phyloP scores from a whole-genome alignment of 805 yeast species.

The Scheffersomyces ergatensis region DNA sequence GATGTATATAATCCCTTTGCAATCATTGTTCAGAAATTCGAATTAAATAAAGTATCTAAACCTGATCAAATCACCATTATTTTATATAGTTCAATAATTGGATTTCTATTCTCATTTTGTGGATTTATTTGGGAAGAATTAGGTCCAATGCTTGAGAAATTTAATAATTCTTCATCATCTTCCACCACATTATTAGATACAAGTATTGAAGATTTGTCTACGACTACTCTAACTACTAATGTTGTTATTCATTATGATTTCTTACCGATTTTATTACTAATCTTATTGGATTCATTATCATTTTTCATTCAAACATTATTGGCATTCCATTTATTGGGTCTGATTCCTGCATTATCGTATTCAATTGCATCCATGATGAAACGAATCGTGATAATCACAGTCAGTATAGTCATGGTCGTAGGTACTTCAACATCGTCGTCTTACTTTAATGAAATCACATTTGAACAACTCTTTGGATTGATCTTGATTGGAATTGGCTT shows the following conservation, averaged over 20 bases:
- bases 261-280: conserved; percentile 44
- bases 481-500: conserved; percentile 52
- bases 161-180: conserved; percentile 8
- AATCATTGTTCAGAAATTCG: conserved; percentile 9
- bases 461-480: conserved; percentile 49
- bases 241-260: conserved; percentile 8
- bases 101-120: conserved; percentile 68
- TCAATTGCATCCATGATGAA: conserved; percentile 86
- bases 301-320: conserved; percentile 80
- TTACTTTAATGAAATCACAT: conserved; percentile 33
- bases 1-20: conserved; percentile 19
- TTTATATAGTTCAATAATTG: conserved; percentile 73
- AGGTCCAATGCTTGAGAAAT: conserved; percentile 22
- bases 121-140: conserved; percentile 70
- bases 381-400: conserved; percentile 78
- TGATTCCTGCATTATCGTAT: conserved; percentile 80
- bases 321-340: conserved; percentile 77
- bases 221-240: conserved; percentile 3
- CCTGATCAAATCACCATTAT: conserved; percentile 82
- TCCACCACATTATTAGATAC: conserved; percentile 5
- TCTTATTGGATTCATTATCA: conserved; percentile 66
- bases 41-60: conserved; percentile 29
- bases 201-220: neutral
- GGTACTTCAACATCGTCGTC: conserved; percentile 25
- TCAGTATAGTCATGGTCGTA: conserved; percentile 59